These are phyloP conservation scores for Aspergillus candidus DNA, from an alignment of 2,329 filamentous ascomycete species.

Conservation along the genomic window DNA sequence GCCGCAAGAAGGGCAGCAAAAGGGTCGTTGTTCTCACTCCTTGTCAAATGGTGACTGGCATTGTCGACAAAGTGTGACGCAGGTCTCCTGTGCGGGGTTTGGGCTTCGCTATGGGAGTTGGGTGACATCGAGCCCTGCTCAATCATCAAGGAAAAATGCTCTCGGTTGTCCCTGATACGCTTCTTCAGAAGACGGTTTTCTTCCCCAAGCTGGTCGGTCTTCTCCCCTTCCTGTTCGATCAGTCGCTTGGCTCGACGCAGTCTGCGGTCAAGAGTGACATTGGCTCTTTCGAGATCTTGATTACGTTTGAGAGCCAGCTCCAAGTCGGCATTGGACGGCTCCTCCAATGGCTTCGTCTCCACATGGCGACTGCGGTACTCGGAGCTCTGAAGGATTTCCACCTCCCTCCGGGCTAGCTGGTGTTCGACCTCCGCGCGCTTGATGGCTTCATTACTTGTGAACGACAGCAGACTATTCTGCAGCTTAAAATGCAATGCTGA, in stretches of 20 bases:
- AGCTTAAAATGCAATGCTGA: constrained; percentile 85
- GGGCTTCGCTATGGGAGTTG: constrained; percentile 51
- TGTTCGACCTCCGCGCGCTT: constrained; percentile 87
- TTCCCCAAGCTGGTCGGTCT: constrained; percentile 63
- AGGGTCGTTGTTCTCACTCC: constrained; percentile 54
- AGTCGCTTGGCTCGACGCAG: constrained; percentile 69
- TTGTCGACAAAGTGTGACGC: constrained; percentile 37
- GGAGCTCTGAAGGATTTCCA: constrained; percentile 71
- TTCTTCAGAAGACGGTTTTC: constrained; percentile 72
- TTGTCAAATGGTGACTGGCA: constrained; percentile 37
- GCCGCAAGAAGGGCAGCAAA: constrained; percentile 72
- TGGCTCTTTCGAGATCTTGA: constrained; percentile 61
- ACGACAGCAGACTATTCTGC: constrained; percentile 75
- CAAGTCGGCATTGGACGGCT: constrained; percentile 45
- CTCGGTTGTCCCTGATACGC: constrained; percentile 81
- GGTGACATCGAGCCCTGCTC: constrained; percentile 64
- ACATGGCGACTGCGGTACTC: constrained; percentile 63
- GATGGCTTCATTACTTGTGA: constrained; percentile 77
- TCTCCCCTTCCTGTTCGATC: constrained; percentile 71
- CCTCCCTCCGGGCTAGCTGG: constrained; percentile 81
- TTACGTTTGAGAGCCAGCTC: constrained; percentile 56
- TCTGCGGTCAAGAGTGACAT: constrained; percentile 57
- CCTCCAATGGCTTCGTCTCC: constrained; percentile 39
- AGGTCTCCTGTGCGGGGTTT: constrained; percentile 37
- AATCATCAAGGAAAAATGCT: constrained; percentile 74